Percentiles rank a stretch among this genome's conserved stretches.
phyloP scores from a whole-genome alignment of 768 basidiomycete species.

The Boletus vermiculosoides region DNA sequence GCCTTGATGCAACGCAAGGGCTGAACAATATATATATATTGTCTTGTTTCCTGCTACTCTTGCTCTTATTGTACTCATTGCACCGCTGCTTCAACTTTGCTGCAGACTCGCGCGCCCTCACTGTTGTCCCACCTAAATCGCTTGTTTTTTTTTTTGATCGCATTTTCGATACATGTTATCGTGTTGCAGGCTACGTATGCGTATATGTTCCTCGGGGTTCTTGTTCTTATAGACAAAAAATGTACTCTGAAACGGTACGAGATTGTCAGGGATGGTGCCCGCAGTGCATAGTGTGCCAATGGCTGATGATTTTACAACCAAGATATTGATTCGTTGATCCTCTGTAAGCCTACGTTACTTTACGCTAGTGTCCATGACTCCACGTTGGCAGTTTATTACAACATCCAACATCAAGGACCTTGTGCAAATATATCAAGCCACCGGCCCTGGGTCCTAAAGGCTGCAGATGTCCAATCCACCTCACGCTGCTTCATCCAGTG shows the following conservation, averaged over 20 bases:
- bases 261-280: background rate
- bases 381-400: background rate
- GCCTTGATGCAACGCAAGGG: conserved; percentile 28
- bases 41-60: conserved; percentile 1
- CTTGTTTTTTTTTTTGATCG: conserved; percentile 13
- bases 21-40: conserved; percentile 10
- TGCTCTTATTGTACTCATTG: conserved; percentile 4
- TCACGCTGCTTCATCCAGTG: background rate
- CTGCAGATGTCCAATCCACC: background rate
- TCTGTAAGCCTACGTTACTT: background rate
- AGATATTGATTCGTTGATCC: background rate
- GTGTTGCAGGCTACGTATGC: conserved; percentile 18
- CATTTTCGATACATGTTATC: conserved; percentile 6
- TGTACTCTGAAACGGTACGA: conserved; percentile 1
- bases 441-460: too few relatives aligned
- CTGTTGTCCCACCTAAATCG: background rate
- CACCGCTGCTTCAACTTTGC: background rate
- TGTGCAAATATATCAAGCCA: background rate
- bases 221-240: conserved; percentile 8
- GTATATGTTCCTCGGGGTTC: background rate
- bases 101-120: background rate
- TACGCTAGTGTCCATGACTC: background rate
- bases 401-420: background rate
- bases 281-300: background rate
- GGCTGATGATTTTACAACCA: background rate